These are phyloP conservation scores for Neurospora sp. DNA, from an alignment of 495 filamentous ascomycete species.

Conservation along the genomic window DNA sequence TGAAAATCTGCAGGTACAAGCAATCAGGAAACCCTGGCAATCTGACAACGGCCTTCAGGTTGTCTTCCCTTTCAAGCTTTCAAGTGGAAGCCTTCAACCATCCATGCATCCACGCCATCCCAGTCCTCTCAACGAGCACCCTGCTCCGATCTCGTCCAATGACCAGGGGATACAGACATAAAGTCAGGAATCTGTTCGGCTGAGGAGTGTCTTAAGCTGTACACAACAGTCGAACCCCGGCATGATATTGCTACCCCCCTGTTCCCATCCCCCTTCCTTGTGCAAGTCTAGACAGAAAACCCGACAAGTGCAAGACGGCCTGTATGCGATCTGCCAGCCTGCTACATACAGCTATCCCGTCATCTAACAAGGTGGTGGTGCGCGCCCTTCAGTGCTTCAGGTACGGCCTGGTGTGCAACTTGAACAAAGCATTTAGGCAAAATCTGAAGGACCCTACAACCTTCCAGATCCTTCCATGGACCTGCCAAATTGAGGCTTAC, in stretches of 20 bases:
- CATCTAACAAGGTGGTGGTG: not conserved
- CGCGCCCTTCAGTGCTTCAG: not conserved
- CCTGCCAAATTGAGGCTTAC: not conserved
- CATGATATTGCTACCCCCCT: too few relatives aligned
- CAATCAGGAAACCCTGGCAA: not conserved
- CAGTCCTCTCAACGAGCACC: not conserved
- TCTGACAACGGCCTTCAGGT: not conserved
- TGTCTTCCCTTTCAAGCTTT: not conserved
- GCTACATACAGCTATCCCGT: not conserved
- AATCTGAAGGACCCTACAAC: not conserved
- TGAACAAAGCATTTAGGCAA: not conserved
- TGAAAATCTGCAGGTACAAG: not conserved
- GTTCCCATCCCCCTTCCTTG: too few relatives aligned
- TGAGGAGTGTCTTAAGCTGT: not conserved
- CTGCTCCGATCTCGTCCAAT: not conserved
- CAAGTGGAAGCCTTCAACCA: not conserved
- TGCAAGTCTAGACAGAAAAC: too few relatives aligned
- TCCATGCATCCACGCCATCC: not conserved
- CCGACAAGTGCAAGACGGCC: too few relatives aligned
- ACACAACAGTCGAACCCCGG: too few relatives aligned
- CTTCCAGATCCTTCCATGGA: not conserved
- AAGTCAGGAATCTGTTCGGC: not conserved
- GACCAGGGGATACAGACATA: not conserved
- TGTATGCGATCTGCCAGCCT: not conserved
- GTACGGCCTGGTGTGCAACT: not conserved